Base-by-base conservation (phyloP, 192 early-diverging fungal genomes). In the Podila verticillata region DNA sequence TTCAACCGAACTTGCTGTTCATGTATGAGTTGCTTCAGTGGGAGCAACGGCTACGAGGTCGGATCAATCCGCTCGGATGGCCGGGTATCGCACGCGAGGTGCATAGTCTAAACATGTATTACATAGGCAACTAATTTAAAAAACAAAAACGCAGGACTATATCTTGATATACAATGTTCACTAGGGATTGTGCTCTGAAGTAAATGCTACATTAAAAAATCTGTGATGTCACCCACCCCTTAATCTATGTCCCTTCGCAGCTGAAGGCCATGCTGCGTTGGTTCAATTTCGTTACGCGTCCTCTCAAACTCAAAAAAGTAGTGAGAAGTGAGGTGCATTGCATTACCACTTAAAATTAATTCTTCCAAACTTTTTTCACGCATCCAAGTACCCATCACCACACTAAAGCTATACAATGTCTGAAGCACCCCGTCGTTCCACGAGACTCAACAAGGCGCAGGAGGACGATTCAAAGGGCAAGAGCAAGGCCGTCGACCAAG, bases 1-100 rank as follows among this genome's bases (percentile, higher is more conserved):
- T 90, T n/a, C 89, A 90, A 61, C 89, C 89, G 29, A 90, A 90
- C 68, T 58, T 90, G 7, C 84, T 87, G 39, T 88, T 90, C 48
- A 90, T 90, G 89, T 90, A 88, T 62, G 89, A 90, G 61, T 67
- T 90, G 22, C 31, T 90, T n/a, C 89, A 90, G 65, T 81, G 86
- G 68, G 89, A 90, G 70, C 87, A 90, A 63, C 75, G 71, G 31
- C 48, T 88, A 31, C 32, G 47, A 17, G 87, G 87, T 1, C 61
- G 66, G 10, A 75, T 68, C 39, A 69, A 70, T 30, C 63, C 63
- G 3, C 78, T 90, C 32, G 80, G 80, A 48, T 90, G 89, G 89
- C 78, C 73, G 3, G 72, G 79, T 12, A 67, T 90, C 9, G 83
- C 81, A 44, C 81, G 87, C 36, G 84, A 88, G 47, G 82, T 90